A percentile compares a stretch with the other conserved stretches of the same genome.
phyloP scores from a whole-genome alignment of 345 rosid species.

The Euphorbia tirucalli region DNA sequence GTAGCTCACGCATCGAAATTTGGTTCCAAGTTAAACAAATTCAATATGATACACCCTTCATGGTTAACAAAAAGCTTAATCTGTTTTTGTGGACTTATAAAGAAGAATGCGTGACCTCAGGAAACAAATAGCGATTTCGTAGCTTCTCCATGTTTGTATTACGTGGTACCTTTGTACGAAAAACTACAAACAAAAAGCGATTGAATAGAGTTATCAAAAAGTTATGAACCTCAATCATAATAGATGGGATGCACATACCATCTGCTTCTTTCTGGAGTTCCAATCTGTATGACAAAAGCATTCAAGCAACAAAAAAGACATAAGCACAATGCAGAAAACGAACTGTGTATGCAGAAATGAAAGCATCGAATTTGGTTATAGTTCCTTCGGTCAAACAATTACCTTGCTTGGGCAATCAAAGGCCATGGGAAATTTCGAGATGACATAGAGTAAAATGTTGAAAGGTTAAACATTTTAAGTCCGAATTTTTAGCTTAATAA shows the following conservation, averaged over 20 bases:
- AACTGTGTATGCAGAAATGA: constrained; percentile 1
- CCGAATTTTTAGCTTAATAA: constrained; percentile 3
- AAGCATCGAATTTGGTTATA: neutral
- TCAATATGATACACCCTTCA: neutral
- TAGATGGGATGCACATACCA: constrained; percentile 18
- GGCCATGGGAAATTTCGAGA: constrained; percentile 22
- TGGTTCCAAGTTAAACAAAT: constrained; percentile 4
- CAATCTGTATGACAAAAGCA: constrained; percentile 22
- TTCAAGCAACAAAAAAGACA: constrained; percentile 18
- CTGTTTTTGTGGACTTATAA: neutral
- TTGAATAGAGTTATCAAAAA: neutral
- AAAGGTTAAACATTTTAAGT: constrained; percentile 25
- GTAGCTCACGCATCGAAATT: constrained; percentile 22
- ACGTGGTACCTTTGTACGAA: constrained; percentile 21
- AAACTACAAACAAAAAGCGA: constrained; percentile 11
- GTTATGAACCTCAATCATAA: neutral
- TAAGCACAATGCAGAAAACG: constrained; percentile 14
- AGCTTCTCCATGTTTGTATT: constrained; percentile 24
- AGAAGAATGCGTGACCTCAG: constrained; percentile 13
- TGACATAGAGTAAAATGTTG: constrained; percentile 18
- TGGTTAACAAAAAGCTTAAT: neutral
- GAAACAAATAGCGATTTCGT: constrained; percentile 23
- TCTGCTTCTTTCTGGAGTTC: constrained; percentile 19
- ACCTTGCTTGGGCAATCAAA: constrained; percentile 32
- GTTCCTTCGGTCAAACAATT: constrained; percentile 5